Evolutionary conservation across 176 grass and related monocot species (phyloP).

Genomic region (Metroxylon sagu): DNA sequence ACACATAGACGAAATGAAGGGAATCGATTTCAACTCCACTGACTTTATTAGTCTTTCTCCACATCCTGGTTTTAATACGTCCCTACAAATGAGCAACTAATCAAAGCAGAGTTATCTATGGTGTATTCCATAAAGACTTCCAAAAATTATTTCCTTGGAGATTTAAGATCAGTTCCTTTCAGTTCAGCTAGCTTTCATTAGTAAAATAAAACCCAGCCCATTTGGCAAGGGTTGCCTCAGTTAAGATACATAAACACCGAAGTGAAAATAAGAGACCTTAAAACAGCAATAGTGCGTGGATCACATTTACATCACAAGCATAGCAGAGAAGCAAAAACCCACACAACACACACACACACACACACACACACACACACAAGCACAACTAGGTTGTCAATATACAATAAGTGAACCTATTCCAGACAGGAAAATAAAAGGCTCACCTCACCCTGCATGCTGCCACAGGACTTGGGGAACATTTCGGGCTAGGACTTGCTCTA

Average conservation of each 20-base stretch:
- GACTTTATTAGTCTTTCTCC: no score
- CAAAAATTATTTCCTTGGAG: no score
- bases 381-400: not conserved
- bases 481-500: conserved; percentile 56
- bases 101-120: no score
- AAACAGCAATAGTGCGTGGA: not conserved
- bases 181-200: conserved; percentile 7
- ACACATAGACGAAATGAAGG: no score
- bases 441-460: conserved; percentile 83
- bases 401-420: not conserved
- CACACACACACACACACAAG: not conserved
- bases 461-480: conserved; percentile 49
- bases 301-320: conserved; percentile 3
- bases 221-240: conserved; percentile 4
- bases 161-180: not conserved
- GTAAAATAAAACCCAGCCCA: conserved; percentile 4
- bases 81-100: no score
- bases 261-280: not conserved
- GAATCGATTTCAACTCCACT: no score
- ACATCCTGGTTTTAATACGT: no score
- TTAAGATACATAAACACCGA: conserved; percentile 6
- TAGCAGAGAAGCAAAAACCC: conserved; percentile 4
- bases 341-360: conserved; percentile 9
- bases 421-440: conserved; percentile 5
- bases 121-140: no score